Evolutionary conservation across 1,139 yeast species (phyloP).

Genomic region (Taphrina confusa): DNA sequence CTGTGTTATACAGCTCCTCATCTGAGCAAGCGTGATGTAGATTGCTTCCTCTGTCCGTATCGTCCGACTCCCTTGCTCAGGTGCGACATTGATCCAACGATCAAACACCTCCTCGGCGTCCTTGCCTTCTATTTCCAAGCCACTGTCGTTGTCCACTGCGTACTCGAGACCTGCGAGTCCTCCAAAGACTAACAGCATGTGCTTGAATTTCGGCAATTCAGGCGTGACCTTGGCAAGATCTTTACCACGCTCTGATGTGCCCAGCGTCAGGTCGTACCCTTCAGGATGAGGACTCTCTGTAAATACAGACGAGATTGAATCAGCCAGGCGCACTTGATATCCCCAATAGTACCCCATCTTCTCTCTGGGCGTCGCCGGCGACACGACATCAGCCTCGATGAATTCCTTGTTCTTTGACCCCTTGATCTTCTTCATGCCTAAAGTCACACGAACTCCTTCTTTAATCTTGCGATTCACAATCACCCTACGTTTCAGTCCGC

Average conservation of each 20-base stretch:
- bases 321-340: conserved; percentile 36
- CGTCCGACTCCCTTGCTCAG: conserved; percentile 34
- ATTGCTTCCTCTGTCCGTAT: conserved; percentile 37
- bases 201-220: conserved; percentile 26
- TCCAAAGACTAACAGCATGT: conserved; percentile 37
- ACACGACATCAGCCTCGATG: conserved; percentile 35
- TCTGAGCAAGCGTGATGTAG: conserved; percentile 34
- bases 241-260: conserved; percentile 34
- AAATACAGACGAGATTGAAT: conserved; percentile 36
- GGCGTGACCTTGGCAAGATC: conserved; percentile 26
- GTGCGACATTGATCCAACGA: conserved; percentile 35
- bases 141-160: conserved; percentile 33
- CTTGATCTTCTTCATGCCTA: conserved; percentile 22
- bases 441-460: conserved; percentile 31
- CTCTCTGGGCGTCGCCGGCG: conserved; percentile 36
- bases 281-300: conserved; percentile 33
- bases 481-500: conserved; percentile 29
- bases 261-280: conserved; percentile 27
- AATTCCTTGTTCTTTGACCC: conserved; percentile 19
- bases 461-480: conserved; percentile 32
- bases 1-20: conserved; percentile 10
- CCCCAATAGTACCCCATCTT: conserved; percentile 39
- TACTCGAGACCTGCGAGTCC: conserved; percentile 34
- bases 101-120: conserved; percentile 36
- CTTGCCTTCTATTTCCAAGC: conserved; percentile 30